These are phyloP conservation scores for Coniochaeta sp. DNA, from an alignment of 2,329 filamentous ascomycete species.

Conservation along the genomic window DNA sequence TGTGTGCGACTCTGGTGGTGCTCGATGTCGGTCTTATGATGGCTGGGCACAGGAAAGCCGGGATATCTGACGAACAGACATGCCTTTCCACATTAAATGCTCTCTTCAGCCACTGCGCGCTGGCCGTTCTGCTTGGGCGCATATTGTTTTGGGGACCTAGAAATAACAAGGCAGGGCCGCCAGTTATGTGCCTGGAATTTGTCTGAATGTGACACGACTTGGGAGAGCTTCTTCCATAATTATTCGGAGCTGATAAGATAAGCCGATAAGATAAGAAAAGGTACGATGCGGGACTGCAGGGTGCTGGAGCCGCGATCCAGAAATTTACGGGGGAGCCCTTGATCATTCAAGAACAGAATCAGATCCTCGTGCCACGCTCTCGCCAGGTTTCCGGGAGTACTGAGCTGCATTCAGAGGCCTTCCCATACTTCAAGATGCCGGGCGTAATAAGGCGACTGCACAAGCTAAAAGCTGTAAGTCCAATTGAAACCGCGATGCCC, in stretches of 20 bases:
- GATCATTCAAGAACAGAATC: neutral
- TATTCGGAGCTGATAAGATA: neutral
- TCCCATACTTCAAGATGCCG: constrained; percentile 22
- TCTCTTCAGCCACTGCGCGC: constrained; percentile 14
- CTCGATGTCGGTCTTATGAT: neutral
- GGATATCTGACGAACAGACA: constrained; percentile 10
- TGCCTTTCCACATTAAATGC: constrained; percentile 15
- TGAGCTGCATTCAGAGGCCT: neutral
- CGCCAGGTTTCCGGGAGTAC: neutral
- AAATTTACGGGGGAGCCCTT: neutral
- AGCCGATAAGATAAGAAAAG: neutral
- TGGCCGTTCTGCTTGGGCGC: constrained; percentile 9
- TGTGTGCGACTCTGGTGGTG: neutral
- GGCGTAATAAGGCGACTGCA: constrained; percentile 61
- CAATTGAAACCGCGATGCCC: neutral
- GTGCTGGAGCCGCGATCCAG: neutral
- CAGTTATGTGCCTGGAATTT: neutral
- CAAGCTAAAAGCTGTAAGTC: constrained; percentile 63
- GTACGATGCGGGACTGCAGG: constrained; percentile 4
- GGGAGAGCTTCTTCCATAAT: neutral
- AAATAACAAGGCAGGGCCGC: neutral
- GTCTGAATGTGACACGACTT: neutral
- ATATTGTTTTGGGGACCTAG: constrained; percentile 2
- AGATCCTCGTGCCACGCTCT: neutral
- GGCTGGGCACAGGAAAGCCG: constrained; percentile 17